These are phyloP conservation scores for Kazachstania sp. DNA, from an alignment of 1,139 yeast species.

Conservation along the genomic window DNA sequence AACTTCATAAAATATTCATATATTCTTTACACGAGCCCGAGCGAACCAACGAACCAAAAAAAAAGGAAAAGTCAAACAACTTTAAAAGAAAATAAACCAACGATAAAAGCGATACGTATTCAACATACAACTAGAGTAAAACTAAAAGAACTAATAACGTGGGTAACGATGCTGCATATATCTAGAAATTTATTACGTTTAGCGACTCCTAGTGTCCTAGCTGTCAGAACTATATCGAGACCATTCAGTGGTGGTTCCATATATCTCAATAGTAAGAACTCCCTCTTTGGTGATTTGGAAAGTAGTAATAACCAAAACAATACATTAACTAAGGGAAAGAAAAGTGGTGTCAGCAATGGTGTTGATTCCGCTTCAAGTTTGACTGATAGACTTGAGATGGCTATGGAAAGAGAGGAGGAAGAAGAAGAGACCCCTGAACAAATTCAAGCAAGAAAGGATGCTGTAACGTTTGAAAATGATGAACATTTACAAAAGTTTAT, in stretches of 20 bases:
- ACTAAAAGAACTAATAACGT: background rate
- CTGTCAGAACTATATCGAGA: background rate
- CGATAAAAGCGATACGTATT: background rate
- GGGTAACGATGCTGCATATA: background rate
- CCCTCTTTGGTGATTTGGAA: constrained; percentile 4
- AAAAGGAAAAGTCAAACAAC: background rate
- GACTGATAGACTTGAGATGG: constrained; percentile 9
- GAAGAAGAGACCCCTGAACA: constrained; percentile 4
- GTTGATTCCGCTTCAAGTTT: background rate
- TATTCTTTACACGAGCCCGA: background rate
- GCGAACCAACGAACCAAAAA: no score
- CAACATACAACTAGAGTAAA: background rate
- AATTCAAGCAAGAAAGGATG: constrained; percentile 3
- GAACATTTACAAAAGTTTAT: constrained; percentile 36
- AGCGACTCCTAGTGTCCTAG: background rate
- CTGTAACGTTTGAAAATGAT: constrained; percentile 33
- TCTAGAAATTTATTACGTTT: background rate
- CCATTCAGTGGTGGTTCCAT: background rate
- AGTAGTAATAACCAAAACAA: background rate
- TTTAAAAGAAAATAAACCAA: background rate
- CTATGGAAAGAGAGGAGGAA: constrained; percentile 8
- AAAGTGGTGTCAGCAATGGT: background rate
- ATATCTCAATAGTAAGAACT: background rate
- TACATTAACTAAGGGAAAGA: background rate
- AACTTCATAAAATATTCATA: background rate